Evolutionary conservation across 129 eudicot genomes (phyloP).

Genomic region (Apium graveolens): DNA sequence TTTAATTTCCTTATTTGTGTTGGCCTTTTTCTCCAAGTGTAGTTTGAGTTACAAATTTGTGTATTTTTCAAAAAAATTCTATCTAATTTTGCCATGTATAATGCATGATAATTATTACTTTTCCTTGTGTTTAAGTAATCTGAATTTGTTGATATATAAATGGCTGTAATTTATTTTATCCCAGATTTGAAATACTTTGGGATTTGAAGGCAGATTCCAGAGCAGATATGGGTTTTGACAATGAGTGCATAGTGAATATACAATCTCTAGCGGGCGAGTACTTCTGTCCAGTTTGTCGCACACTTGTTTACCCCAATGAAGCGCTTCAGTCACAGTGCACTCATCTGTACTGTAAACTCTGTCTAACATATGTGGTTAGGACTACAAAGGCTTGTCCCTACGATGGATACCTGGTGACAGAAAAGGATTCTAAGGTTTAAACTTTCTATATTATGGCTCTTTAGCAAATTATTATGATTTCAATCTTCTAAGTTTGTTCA

Average conservation of each 20-base stretch:
- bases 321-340: conserved; percentile 89
- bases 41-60: not conserved
- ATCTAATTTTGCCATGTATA: not conserved
- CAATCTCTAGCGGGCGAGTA: conserved; percentile 88
- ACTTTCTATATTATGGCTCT: not conserved
- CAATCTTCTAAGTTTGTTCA: conserved; percentile 1
- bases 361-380: conserved; percentile 71
- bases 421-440: conserved; percentile 73
- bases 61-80: not conserved
- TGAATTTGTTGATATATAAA: no score
- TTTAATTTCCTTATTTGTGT: not conserved
- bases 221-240: conserved; percentile 79
- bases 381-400: conserved; percentile 87
- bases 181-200: conserved; percentile 15
- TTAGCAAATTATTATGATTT: not conserved
- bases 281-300: conserved; percentile 94
- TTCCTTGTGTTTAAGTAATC: not conserved
- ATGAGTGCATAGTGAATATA: conserved; percentile 78
- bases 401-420: conserved; percentile 91
- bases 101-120: not conserved
- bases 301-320: conserved; percentile 91
- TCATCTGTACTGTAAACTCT: conserved; percentile 90
- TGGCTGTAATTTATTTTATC: not conserved
- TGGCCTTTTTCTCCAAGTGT: not conserved
- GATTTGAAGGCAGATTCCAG: conserved; percentile 18